These are phyloP conservation scores for Nicotiana knightiana DNA, from an alignment of 257 asterid species.

Conservation along the genomic window DNA sequence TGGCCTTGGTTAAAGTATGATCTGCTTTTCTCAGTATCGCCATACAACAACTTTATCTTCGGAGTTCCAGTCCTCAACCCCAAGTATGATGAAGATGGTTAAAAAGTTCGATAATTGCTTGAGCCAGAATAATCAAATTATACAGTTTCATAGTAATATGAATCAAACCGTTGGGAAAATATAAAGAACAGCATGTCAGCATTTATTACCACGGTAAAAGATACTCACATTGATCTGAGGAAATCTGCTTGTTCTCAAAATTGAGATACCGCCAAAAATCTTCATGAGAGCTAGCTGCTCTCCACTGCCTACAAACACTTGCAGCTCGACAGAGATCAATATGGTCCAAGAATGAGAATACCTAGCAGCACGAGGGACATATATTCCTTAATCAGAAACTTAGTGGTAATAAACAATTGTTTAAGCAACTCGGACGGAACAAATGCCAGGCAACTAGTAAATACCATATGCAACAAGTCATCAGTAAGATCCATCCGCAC, in stretches of 20 bases:
- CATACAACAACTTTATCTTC: background rate
- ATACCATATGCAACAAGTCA: constrained; percentile 94
- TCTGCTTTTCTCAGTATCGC: background rate
- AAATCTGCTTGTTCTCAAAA: constrained; percentile 68
- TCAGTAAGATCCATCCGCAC: constrained; percentile 96
- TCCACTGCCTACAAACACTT: constrained; percentile 92
- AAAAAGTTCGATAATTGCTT: background rate
- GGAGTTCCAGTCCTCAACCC: background rate
- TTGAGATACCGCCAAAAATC: constrained; percentile 92
- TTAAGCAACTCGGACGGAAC: background rate
- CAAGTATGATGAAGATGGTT: background rate
- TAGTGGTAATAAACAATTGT: background rate
- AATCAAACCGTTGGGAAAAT: background rate
- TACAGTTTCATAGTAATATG: background rate
- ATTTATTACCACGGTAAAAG: background rate
- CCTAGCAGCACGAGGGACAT: constrained; percentile 35
- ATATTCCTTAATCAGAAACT: background rate
- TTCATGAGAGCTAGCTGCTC: constrained; percentile 93
- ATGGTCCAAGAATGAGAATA: constrained; percentile 81
- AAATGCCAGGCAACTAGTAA: background rate
- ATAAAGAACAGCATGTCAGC: background rate
- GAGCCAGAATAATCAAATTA: too few species aligned
- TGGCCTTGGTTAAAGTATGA: background rate
- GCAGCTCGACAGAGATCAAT: constrained; percentile 91
- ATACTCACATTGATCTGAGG: constrained; percentile 72